These are phyloP conservation scores for Skeletonema menzelii DNA, from an alignment of 108 stramenopile species.

Conservation along the genomic window DNA sequence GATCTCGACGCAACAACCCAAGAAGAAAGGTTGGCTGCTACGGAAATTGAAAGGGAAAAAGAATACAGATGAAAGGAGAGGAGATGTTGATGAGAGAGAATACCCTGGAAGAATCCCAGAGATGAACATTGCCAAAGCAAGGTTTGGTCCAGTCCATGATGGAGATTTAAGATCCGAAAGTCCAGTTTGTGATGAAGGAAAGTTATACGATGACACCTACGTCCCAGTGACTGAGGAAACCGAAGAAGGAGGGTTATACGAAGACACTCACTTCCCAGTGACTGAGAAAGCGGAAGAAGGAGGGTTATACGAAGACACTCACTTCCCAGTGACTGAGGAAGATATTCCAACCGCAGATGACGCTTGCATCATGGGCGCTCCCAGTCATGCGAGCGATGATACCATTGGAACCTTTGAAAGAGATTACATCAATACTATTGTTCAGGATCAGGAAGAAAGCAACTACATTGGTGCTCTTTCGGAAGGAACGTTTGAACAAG, in stretches of 20 bases:
- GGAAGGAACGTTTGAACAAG: neutral
- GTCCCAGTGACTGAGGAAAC: too few species aligned
- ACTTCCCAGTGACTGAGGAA: too few species aligned
- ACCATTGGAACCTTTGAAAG: constrained; percentile 40
- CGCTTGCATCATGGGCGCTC: constrained; percentile 11
- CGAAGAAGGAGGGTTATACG: too few species aligned
- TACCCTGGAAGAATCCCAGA: too few species aligned
- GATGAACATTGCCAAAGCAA: too few species aligned
- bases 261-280: too few species aligned
- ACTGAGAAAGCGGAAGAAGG: too few species aligned
- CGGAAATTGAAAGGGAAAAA: neutral
- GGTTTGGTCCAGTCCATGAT: too few species aligned
- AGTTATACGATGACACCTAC: too few species aligned
- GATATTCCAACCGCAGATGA: too few species aligned
- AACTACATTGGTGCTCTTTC: neutral
- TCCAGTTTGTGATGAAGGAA: neutral
- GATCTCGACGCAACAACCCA: neutral
- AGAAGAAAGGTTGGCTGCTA: neutral
- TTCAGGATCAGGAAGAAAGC: constrained; percentile 17
- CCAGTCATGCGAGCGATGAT: constrained; percentile 17
- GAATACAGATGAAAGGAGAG: neutral
- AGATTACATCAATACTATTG: constrained; percentile 37
- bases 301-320: too few species aligned
- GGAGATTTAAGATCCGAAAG: too few species aligned
- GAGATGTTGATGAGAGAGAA: neutral